Evolutionary conservation across 2,329 filamentous ascomycete species (phyloP).

Genomic region (Emmonsia crescens): DNA sequence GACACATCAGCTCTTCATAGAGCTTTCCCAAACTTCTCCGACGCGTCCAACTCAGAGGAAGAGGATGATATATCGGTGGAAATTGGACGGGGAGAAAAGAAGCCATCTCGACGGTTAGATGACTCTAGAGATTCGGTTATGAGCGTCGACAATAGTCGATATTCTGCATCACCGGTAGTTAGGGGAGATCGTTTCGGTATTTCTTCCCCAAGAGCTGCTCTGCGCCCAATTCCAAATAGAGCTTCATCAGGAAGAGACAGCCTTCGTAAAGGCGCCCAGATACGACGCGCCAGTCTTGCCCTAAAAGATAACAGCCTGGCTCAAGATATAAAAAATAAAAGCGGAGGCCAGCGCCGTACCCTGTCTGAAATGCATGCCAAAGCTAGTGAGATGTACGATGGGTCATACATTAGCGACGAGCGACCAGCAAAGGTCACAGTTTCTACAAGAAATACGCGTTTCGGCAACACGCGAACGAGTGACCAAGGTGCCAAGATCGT

Average conservation of each 20-base stretch:
- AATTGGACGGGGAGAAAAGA: conserved; percentile 42
- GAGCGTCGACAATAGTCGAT: conserved; percentile 36
- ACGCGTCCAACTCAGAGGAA: conserved; percentile 32
- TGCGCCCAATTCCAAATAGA: conserved; percentile 21
- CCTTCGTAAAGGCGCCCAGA: conserved; percentile 32
- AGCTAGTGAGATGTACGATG: conserved; percentile 42
- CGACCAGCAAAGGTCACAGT: conserved; percentile 34
- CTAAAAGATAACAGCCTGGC: conserved; percentile 32
- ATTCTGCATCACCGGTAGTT: conserved; percentile 32
- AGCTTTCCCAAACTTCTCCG: conserved; percentile 40
- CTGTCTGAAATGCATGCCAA: conserved; percentile 48
- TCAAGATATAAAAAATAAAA: conserved; percentile 28
- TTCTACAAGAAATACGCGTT: conserved; percentile 45
- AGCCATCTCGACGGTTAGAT: conserved; percentile 27
- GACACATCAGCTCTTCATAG: conserved; percentile 37
- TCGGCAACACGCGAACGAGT: conserved; percentile 33
- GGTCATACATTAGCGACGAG: conserved; percentile 41
- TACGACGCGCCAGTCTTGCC: conserved; percentile 29
- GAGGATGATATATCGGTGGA: conserved; percentile 45
- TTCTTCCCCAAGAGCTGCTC: conserved; percentile 27
- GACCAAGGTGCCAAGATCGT: conserved; percentile 33
- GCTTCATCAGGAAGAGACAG: conserved; percentile 20
- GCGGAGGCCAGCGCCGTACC: conserved; percentile 35
- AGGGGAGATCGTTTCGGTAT: conserved; percentile 8
- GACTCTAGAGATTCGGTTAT: conserved; percentile 43